phyloP scores from a whole-genome alignment of 257 asterid species.

The Plectranthus barbatus region DNA sequence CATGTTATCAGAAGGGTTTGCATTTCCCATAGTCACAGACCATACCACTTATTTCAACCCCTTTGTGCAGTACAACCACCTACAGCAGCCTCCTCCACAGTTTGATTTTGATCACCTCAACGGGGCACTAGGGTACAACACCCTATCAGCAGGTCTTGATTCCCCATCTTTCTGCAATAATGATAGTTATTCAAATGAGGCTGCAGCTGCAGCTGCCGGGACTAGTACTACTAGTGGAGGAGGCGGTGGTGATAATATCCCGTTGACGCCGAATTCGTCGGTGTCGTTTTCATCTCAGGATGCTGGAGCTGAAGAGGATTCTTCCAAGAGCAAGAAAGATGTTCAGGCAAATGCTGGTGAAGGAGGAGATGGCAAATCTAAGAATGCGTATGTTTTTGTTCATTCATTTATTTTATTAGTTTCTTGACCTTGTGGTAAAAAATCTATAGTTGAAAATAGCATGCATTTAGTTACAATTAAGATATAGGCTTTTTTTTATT shows the following conservation, averaged over 20 bases:
- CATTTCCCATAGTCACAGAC: slow-evolving; percentile 37
- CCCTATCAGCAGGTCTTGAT: slow-evolving; percentile 38
- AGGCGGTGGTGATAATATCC: slow-evolving; percentile 19
- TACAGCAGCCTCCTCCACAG: neutral
- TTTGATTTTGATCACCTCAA: slow-evolving; percentile 28
- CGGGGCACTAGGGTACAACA: slow-evolving; percentile 43
- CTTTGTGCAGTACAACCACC: slow-evolving; percentile 25
- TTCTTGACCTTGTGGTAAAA: neutral
- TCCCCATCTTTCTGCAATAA: too few relatives aligned
- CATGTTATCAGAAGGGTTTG: slow-evolving; percentile 22
- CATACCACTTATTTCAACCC: slow-evolving; percentile 4
- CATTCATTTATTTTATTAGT: neutral
- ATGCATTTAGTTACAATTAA: slow-evolving; percentile 4
- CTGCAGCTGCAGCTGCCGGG: slow-evolving; percentile 8
- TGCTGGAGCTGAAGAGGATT: slow-evolving; percentile 52
- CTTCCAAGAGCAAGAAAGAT: slow-evolving; percentile 40
- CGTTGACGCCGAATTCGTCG: slow-evolving; percentile 35
- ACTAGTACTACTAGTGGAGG: neutral
- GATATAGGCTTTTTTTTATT: slow-evolving; percentile 21
- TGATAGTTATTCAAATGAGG: slow-evolving; percentile 20
- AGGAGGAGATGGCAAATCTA: slow-evolving; percentile 45
- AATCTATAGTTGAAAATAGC: neutral
- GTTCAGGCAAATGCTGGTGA: slow-evolving; percentile 24
- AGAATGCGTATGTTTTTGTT: slow-evolving; percentile 45
- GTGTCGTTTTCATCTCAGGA: slow-evolving; percentile 53